Percentiles rank a stretch among this genome's conserved stretches.
Conservation (phyloP, 2,329 filamentous ascomycete species). For the Fusarium bactridioides region DNA sequence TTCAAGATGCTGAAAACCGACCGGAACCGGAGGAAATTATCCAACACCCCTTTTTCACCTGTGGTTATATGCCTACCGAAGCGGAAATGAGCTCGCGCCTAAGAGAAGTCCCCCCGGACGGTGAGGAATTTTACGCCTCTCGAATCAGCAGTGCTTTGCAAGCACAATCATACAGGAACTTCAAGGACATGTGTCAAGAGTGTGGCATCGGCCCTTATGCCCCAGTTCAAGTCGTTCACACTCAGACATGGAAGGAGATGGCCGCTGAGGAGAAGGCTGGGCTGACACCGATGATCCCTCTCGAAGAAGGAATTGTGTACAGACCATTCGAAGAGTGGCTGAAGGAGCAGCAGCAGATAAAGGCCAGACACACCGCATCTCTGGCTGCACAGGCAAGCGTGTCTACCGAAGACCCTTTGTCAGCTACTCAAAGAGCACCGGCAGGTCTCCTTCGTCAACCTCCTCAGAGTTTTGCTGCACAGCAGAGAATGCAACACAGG, state of each 20-base stretch:
- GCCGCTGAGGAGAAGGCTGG: slow-evolving; percentile 73
- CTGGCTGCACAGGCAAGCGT: slow-evolving; percentile 39
- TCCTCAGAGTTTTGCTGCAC: slow-evolving; percentile 72
- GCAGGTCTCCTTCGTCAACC: slow-evolving; percentile 59
- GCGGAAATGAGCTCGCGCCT: slow-evolving; percentile 67
- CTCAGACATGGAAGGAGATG: slow-evolving; percentile 71
- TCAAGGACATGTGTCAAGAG: slow-evolving; percentile 64
- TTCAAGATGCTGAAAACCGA: slow-evolving; percentile 77
- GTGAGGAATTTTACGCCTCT: slow-evolving; percentile 64
- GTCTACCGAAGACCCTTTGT: slow-evolving; percentile 47
- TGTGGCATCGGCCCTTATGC: slow-evolving; percentile 68
- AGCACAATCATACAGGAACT: slow-evolving; percentile 57
- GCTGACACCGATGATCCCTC: slow-evolving; percentile 68
- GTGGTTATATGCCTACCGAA: slow-evolving; percentile 74
- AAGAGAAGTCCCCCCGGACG: slow-evolving; percentile 64
- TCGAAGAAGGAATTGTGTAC: slow-evolving; percentile 69
- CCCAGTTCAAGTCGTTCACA: slow-evolving; percentile 56
- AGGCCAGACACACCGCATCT: slow-evolving; percentile 43
- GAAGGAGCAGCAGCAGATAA: slow-evolving; percentile 59
- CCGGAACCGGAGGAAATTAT: slow-evolving; percentile 82
- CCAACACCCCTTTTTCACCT: slow-evolving; percentile 79
- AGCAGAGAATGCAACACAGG: slow-evolving; percentile 66
- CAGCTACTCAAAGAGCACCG: slow-evolving; percentile 46
- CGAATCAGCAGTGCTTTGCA: slow-evolving; percentile 56
- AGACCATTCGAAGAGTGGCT: slow-evolving; percentile 69